Base-by-base conservation (phyloP, 176 grass and related monocot species). In the Aegilops tauschii region DNA sequence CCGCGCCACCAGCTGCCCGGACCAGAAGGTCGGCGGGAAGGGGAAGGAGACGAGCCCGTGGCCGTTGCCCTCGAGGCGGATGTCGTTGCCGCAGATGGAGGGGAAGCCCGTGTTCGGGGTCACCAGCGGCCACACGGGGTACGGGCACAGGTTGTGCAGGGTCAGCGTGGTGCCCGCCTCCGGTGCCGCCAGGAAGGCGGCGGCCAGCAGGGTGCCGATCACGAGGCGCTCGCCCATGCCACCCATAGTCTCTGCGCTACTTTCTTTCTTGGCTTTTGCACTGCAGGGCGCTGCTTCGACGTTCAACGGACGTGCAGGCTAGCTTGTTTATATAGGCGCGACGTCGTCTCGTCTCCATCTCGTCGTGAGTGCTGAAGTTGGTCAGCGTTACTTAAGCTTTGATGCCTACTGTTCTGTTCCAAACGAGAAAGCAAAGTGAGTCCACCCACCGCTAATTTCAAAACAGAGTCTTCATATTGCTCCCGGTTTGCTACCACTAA, bases 141-240 rank as follows among this genome's bases (percentile, higher is more conserved):
- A 84, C 8, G 82, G 34, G 16, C 82, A 84, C 9, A 84, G 69
- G 82, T 84, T 84, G 54, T 75, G 82, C 13, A 84, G 34, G 0
- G 69, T 84, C 49, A 84, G 82, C 69, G 5, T 74, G 35, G 25
- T 7, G n/a, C 36, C 9, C 7, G 34, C 21, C 47, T 50, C 12
- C 50, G 68, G 5, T 56, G 49, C 47, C 12, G 23, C 9, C 40
- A 34, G 12, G 6, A 58, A 23, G 81, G 2, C 12, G 80, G 27
- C 28, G 20, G n/a, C 31, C 29, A 82, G 14, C 28, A 82, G 16
- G 30, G 5, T 12, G 64, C 42, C 31, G 31, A 79, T 29, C 5
- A 13, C 40, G 42, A 54, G 42, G 28, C 18, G 80, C 44, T 52
- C 12, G 3, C 3, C 10, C 61, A 66, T 81, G 79, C 25, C 73